Conservation (phyloP, 148 eudicot species). For the Dianthus caryophyllus region DNA sequence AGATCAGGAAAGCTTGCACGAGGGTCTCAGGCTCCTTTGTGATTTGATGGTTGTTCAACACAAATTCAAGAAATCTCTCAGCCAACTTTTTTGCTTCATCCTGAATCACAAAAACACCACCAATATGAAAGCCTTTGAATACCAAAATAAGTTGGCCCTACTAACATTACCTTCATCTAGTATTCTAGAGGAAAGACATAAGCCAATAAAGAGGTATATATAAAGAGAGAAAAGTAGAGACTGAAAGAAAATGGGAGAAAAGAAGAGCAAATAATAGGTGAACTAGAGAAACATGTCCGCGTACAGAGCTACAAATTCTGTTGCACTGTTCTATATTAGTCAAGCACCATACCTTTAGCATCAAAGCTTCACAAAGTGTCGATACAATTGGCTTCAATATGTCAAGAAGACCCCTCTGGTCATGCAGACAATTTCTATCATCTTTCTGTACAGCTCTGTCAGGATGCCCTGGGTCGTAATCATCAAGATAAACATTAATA, state of each 20-base stretch:
- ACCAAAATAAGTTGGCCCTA: background rate
- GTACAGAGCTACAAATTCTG: background rate
- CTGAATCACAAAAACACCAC: conserved; percentile 39
- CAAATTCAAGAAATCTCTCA: conserved; percentile 57
- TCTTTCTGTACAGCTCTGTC: conserved; percentile 13
- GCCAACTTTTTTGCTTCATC: conserved; percentile 49
- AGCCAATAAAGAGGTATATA: too few species aligned
- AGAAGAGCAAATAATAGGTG: background rate
- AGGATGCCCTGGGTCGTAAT: conserved; percentile 13
- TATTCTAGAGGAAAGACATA: background rate
- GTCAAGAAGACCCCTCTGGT: conserved; percentile 42
- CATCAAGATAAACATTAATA: background rate
- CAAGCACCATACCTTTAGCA: conserved; percentile 42
- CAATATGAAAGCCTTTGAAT: conserved; percentile 3
- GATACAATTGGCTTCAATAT: conserved; percentile 37
- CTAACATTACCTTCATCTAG: background rate
- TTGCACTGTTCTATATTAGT: conserved; percentile 1
- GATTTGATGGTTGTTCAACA: conserved; percentile 59
- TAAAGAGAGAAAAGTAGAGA: background rate
- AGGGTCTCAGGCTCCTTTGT: conserved; percentile 45
- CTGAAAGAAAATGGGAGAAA: background rate
- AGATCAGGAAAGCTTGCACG: conserved; percentile 77
- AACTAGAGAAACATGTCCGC: background rate
- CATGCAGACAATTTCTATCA: conserved; percentile 24
- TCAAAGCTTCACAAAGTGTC: conserved; percentile 46